These are phyloP conservation scores for Taiwanofungus camphoratus DNA, from an alignment of 1,284 basidiomycete genomes.

Conservation along the genomic window DNA sequence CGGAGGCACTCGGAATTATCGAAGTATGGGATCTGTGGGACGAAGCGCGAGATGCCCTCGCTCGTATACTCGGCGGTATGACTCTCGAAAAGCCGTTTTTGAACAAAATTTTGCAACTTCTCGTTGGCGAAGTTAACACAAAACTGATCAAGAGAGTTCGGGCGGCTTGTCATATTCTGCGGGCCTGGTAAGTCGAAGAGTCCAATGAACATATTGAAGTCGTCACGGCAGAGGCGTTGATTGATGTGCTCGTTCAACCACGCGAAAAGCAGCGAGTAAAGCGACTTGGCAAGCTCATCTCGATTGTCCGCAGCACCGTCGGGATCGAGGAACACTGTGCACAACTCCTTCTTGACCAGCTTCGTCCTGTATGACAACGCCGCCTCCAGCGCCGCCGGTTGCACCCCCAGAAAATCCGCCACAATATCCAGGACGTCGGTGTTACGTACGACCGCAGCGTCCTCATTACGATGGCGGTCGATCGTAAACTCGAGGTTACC, in stretches of 20 bases:
- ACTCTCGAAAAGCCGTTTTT: constrained; percentile 75
- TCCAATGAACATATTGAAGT: constrained; percentile 90
- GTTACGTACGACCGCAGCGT: constrained; percentile 84
- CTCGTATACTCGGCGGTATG: constrained; percentile 77
- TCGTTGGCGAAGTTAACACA: constrained; percentile 96
- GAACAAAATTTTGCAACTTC: constrained; percentile 80
- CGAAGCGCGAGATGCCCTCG: constrained; percentile 75
- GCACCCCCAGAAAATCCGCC: constrained; percentile 88
- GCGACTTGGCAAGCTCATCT: constrained; percentile 88
- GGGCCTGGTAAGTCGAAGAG: constrained; percentile 94
- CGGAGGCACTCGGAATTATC: constrained; percentile 90
- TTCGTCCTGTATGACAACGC: constrained; percentile 90
- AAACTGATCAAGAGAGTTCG: constrained; percentile 94
- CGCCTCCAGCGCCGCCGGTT: constrained; percentile 70
- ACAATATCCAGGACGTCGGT: constrained; percentile 75
- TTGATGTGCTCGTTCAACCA: constrained; percentile 98
- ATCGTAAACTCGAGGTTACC: constrained; percentile 94
- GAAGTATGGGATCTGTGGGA: constrained; percentile 78
- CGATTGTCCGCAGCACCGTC: constrained; percentile 90
- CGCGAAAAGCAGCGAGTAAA: constrained; percentile 92
- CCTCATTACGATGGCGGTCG: constrained; percentile 77
- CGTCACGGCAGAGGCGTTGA: constrained; percentile 86
- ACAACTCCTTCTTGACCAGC: constrained; percentile 90
- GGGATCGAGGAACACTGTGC: constrained; percentile 92
- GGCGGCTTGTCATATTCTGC: constrained; percentile 77